phyloP scores from a whole-genome alignment of 1,284 basidiomycete genomes.

The Cutaneotrichosporon sp. region DNA sequence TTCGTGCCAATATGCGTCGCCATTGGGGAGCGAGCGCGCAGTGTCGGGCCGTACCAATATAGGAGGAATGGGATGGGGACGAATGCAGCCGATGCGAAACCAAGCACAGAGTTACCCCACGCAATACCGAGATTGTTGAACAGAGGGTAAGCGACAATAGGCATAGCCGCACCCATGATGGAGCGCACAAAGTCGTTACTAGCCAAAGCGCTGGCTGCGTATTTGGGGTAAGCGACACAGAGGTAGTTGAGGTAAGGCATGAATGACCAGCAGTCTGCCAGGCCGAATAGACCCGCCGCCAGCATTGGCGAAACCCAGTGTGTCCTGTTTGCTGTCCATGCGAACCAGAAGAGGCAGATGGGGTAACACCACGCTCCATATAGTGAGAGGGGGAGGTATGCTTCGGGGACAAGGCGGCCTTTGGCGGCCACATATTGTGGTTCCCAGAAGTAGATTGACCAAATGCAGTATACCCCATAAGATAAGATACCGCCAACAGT shows the following conservation, averaged over 20 bases:
- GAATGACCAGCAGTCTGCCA: conserved; percentile 27
- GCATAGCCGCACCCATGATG: conserved; percentile 50
- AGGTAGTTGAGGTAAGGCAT: conserved; percentile 57
- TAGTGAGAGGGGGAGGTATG: conserved; percentile 41
- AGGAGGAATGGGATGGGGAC: conserved; percentile 45
- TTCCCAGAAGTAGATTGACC: conserved; percentile 41
- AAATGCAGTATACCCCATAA: conserved; percentile 41
- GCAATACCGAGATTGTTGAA: conserved; percentile 51
- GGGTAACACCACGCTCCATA: conserved; percentile 47
- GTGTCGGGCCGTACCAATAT: conserved; percentile 54
- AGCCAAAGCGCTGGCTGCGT: conserved; percentile 55
- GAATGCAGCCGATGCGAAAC: conserved; percentile 38
- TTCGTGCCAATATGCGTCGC: conserved; percentile 14
- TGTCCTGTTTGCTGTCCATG: conserved; percentile 47
- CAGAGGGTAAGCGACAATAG: conserved; percentile 45
- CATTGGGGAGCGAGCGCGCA: conserved; percentile 44
- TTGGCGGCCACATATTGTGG: conserved; percentile 25
- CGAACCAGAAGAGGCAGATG: conserved; percentile 48
- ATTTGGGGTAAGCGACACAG: conserved; percentile 65
- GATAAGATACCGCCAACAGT: conserved; percentile 29
- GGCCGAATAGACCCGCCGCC: conserved; percentile 46
- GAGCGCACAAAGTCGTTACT: conserved; percentile 53
- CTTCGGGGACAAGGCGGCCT: conserved; percentile 26
- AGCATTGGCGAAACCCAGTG: conserved; percentile 45
- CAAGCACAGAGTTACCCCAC: conserved; percentile 51